Conservation (phyloP, 257 asterid genomes). For the Plectranthus barbatus region DNA sequence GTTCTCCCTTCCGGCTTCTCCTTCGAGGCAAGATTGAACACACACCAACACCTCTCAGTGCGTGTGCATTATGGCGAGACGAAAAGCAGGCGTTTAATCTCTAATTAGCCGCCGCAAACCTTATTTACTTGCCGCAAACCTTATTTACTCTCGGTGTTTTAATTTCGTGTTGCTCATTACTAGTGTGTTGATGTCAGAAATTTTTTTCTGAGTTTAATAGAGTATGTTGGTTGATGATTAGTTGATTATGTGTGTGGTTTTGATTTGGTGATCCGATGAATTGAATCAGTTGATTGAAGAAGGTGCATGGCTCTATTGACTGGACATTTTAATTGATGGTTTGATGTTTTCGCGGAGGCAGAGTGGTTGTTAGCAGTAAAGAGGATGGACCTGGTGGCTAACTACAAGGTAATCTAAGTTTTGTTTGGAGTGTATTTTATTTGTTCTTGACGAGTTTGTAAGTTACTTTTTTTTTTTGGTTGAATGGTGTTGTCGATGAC, state of each 20-base stretch:
- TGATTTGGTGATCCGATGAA: constrained; percentile 5
- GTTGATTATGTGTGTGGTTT: constrained; percentile 1
- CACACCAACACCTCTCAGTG: constrained; percentile 18
- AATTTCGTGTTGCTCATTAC: too few species aligned
- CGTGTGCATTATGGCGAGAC: too few species aligned
- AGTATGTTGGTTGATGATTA: too few species aligned
- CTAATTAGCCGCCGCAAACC: constrained; percentile 17
- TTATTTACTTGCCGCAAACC: not conserved
- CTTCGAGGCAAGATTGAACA: constrained; percentile 15
- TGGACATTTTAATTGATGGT: constrained; percentile 4
- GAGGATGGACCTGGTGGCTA: constrained; percentile 28
- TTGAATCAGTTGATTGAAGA: constrained; percentile 12
- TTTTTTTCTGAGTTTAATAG: too few species aligned
- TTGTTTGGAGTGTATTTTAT: too few species aligned
- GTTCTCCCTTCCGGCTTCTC: constrained; percentile 21
- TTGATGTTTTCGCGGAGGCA: constrained; percentile 16
- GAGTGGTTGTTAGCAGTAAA: constrained; percentile 8
- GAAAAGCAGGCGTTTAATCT: too few species aligned
- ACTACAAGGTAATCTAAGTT: constrained; percentile 25
- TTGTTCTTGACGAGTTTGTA: too few species aligned
- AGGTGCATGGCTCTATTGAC: constrained; percentile 15
- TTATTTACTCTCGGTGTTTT: not conserved
- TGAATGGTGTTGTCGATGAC: too few species aligned
- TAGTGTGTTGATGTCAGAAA: too few species aligned
- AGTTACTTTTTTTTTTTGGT: too few species aligned